Percentiles rank a stretch among this genome's conserved stretches.
Evolutionary conservation across 352 stramenopile genomes (phyloP).

Genomic region (Thraustochytrium striatum): DNA sequence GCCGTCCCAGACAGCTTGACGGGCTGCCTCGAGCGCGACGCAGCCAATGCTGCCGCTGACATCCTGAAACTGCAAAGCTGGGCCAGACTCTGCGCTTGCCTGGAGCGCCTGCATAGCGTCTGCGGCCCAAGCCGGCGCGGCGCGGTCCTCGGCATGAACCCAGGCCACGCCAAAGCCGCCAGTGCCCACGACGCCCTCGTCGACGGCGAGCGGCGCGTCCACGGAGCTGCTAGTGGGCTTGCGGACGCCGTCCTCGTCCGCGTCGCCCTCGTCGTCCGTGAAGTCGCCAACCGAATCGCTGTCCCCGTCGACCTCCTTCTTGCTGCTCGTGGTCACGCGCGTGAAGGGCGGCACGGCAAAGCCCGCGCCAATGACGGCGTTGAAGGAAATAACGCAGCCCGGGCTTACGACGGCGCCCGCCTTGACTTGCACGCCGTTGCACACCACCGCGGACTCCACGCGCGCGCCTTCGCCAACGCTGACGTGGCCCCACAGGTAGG

Average conservation of each 20-base stretch:
- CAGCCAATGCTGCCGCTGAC: slow-evolving; percentile 21
- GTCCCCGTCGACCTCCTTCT: slow-evolving; percentile 53
- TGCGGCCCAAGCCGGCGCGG: no score
- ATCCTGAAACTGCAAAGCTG: background rate
- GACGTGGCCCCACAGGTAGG: slow-evolving; percentile 76
- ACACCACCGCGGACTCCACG: slow-evolving; percentile 63
- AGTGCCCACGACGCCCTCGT: slow-evolving; percentile 4
- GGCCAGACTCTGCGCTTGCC: no score
- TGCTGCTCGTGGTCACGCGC: slow-evolving; percentile 68
- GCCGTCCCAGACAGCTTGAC: background rate
- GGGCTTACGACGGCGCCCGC: slow-evolving; percentile 64
- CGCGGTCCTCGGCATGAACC: no score
- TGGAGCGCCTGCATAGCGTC: no score
- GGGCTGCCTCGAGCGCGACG: slow-evolving; percentile 16
- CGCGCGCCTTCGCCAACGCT: slow-evolving; percentile 68
- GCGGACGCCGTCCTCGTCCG: background rate
- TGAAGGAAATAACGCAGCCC: slow-evolving; percentile 72
- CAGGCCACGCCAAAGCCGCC: background rate
- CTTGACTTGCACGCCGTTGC: slow-evolving; percentile 66
- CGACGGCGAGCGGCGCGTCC: background rate
- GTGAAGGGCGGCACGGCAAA: slow-evolving; percentile 67
- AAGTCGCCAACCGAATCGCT: slow-evolving; percentile 65
- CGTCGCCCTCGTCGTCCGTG: slow-evolving; percentile 62
- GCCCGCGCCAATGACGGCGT: slow-evolving; percentile 70
- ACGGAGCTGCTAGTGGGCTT: background rate